Evolutionary conservation across 169 alveolate species (phyloP).

Genomic region (Cryptosporidium baileyi): DNA sequence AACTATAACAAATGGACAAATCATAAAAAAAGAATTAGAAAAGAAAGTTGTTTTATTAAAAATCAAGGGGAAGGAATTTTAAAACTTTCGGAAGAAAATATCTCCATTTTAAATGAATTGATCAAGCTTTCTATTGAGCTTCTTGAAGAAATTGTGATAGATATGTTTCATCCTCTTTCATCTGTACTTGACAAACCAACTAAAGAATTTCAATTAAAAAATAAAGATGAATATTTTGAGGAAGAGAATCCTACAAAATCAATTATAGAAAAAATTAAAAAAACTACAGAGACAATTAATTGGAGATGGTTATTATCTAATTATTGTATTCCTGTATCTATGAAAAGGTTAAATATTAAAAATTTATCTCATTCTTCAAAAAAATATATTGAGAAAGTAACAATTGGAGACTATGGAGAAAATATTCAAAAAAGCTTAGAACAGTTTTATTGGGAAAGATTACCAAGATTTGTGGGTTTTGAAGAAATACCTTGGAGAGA

Average conservation of each 20-base stretch:
- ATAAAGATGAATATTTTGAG: conserved; percentile 7
- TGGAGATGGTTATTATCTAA: conserved; percentile 53
- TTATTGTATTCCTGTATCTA: conserved; percentile 40
- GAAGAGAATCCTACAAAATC: conserved; percentile 24
- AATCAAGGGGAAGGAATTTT: not conserved
- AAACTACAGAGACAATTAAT: conserved; percentile 14
- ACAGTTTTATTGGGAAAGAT: conserved; percentile 62
- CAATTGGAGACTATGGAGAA: conserved; percentile 58
- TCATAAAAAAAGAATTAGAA: conserved; percentile 11
- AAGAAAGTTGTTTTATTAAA: conserved; percentile 1
- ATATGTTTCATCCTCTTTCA: conserved; percentile 63
- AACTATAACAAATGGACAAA: conserved; percentile 46
- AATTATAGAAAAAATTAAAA: conserved; percentile 14
- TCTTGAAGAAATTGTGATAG: conserved; percentile 54
- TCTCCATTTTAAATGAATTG: conserved; percentile 18
- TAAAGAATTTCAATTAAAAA: conserved; percentile 17
- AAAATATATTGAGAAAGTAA: conserved; percentile 37
- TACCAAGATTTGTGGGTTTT: conserved; percentile 65
- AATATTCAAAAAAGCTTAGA: conserved; percentile 21
- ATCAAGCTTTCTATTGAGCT: conserved; percentile 35
- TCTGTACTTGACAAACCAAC: conserved; percentile 30
- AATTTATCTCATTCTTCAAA: conserved; percentile 6
- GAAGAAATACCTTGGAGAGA: conserved; percentile 68
- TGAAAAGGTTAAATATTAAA: conserved; percentile 46
- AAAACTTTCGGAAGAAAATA: conserved; percentile 8